Evolutionary conservation across 2,329 filamentous ascomycete genomes (phyloP).

Genomic region (Penicillium fuscoglaucum): DNA sequence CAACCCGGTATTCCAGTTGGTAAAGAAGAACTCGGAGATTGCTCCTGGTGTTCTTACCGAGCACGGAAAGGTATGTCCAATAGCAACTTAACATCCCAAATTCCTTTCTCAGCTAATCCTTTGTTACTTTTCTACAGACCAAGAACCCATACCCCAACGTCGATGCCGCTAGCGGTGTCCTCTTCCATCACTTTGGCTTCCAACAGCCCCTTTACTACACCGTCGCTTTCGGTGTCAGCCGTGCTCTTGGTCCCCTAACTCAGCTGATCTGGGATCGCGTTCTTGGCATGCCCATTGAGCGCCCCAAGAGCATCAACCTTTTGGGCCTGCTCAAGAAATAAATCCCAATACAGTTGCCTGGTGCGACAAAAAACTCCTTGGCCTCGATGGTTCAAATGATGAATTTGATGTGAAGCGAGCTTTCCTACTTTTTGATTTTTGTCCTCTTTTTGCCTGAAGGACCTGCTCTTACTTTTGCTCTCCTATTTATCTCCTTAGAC

Average conservation of each 20-base stretch:
- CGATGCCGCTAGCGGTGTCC: slow-evolving; percentile 85
- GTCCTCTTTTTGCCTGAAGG: background rate
- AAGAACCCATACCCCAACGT: slow-evolving; percentile 99
- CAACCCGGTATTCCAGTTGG: slow-evolving; percentile 90
- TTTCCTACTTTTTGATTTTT: background rate
- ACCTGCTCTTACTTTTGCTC: background rate
- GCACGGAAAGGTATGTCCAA: slow-evolving; percentile 72
- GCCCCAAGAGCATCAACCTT: slow-evolving; percentile 96
- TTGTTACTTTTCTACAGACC: slow-evolving; percentile 53
- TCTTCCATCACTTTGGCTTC: slow-evolving; percentile 99
- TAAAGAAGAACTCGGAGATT: slow-evolving; percentile 89
- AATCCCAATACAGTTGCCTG: background rate
- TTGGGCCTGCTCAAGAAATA: slow-evolving; percentile 71
- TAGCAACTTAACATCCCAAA: slow-evolving; percentile 1
- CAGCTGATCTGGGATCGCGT: slow-evolving; percentile 97
- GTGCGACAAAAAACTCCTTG: background rate
- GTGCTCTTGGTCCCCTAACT: slow-evolving; percentile 79
- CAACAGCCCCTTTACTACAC: slow-evolving; percentile 95
- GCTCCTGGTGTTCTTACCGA: slow-evolving; percentile 87
- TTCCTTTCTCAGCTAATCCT: background rate
- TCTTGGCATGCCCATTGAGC: slow-evolving; percentile 90
- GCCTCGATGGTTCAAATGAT: slow-evolving; percentile 1
- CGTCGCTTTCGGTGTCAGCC: slow-evolving; percentile 66
- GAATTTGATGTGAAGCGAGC: slow-evolving; percentile 4
- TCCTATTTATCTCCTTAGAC: background rate